Percentiles rank a stretch among this genome's conserved stretches.
Conservation (phyloP, 2,329 filamentous ascomycete genomes). For the Polytolypa hystricis region DNA sequence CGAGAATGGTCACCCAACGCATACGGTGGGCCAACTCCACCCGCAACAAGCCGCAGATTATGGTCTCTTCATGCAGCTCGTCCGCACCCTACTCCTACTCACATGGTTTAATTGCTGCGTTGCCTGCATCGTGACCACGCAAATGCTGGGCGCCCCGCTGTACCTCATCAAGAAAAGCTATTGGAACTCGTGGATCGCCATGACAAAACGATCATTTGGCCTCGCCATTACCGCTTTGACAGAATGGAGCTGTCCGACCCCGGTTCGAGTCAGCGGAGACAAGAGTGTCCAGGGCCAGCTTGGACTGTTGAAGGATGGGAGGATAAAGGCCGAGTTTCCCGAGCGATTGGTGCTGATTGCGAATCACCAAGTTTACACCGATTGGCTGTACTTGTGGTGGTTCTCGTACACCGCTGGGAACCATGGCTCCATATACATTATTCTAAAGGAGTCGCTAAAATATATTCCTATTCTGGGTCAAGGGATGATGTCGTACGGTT, state of each 20-base stretch:
- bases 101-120: slow-evolving; percentile 36
- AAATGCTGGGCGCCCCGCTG: slow-evolving; percentile 49
- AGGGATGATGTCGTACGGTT: slow-evolving; percentile 55
- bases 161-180: slow-evolving; percentile 51
- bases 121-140: slow-evolving; percentile 40
- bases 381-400: slow-evolving; percentile 61
- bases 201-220: slow-evolving; percentile 54
- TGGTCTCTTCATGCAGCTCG: slow-evolving; percentile 33
- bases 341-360: slow-evolving; percentile 52
- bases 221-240: slow-evolving; percentile 52
- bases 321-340: slow-evolving; percentile 48
- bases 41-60: slow-evolving; percentile 31
- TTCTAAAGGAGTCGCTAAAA: slow-evolving; percentile 54
- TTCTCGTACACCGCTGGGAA: slow-evolving; percentile 53
- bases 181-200: slow-evolving; percentile 55
- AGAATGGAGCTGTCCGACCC: slow-evolving; percentile 52
- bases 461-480: slow-evolving; percentile 52
- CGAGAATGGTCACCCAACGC: slow-evolving; percentile 11
- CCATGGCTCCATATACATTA: slow-evolving; percentile 57
- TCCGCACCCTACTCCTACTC: slow-evolving; percentile 34
- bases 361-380: slow-evolving; percentile 59
- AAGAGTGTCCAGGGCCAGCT: slow-evolving; percentile 49
- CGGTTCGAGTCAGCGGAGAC: slow-evolving; percentile 53
- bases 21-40: slow-evolving; percentile 9
- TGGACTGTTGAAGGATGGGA: slow-evolving; percentile 44